Evolutionary conservation across 768 basidiomycete genomes (phyloP).

Genomic region (Tricholoma terreum): DNA sequence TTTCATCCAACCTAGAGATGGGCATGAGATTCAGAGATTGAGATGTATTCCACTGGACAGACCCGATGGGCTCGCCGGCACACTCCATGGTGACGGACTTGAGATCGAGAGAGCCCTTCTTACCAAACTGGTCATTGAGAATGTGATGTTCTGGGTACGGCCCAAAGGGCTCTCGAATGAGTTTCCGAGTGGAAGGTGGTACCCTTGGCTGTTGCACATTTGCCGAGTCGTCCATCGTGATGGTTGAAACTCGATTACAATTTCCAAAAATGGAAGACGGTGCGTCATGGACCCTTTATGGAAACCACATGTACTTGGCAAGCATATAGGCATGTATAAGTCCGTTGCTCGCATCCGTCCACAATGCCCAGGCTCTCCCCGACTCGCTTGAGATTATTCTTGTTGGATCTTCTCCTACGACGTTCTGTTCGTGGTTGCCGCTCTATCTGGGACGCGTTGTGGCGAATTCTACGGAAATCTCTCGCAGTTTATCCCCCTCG

Average conservation of each 20-base stretch:
- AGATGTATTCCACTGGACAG: slow-evolving; percentile 2
- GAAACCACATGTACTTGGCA: background rate
- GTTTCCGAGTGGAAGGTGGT: slow-evolving; percentile 7
- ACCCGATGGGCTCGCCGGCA: slow-evolving; percentile 17
- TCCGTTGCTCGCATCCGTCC: background rate
- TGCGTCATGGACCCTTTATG: background rate
- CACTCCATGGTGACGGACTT: slow-evolving; percentile 16
- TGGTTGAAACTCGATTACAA: too few relatives aligned
- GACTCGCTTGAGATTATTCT: background rate
- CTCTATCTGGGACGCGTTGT: background rate
- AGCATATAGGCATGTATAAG: background rate
- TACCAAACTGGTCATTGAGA: slow-evolving; percentile 17
- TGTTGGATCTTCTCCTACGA: background rate
- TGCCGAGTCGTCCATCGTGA: too few relatives aligned
- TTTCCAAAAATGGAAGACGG: too few relatives aligned
- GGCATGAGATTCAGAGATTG: background rate
- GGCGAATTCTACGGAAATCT: background rate
- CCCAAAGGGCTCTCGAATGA: slow-evolving; percentile 26
- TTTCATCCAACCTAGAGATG: slow-evolving; percentile 42
- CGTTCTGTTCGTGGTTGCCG: background rate
- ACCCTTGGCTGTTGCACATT: background rate
- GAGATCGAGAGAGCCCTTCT: slow-evolving; percentile 3
- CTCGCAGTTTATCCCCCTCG: background rate
- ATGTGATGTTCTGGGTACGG: slow-evolving; percentile 30
- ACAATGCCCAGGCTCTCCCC: background rate